Percentiles rank a stretch among this genome's conserved stretches.
Conservation (phyloP, 805 yeast genomes). For the Candida methanosorbosa region DNA sequence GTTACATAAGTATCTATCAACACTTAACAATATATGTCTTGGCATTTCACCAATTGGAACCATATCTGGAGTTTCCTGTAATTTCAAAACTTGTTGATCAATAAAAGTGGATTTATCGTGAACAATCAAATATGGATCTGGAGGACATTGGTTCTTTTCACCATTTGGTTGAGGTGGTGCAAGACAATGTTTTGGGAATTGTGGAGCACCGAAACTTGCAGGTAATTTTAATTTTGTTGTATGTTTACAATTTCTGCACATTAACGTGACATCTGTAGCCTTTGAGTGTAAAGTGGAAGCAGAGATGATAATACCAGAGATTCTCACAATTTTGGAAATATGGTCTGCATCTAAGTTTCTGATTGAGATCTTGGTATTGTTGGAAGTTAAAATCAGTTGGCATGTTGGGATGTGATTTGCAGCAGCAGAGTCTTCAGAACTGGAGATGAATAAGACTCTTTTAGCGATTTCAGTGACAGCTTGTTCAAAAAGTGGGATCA, state of each 20-base stretch:
- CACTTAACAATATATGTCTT: slow-evolving; percentile 77
- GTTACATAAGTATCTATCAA: slow-evolving; percentile 85
- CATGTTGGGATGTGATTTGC: slow-evolving; percentile 75
- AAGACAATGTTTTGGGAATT: slow-evolving; percentile 60
- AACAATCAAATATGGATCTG: slow-evolving; percentile 86
- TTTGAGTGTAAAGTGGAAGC: slow-evolving; percentile 84
- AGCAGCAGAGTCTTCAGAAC: slow-evolving; percentile 35
- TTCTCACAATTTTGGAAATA: slow-evolving; percentile 80
- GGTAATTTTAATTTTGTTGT: slow-evolving; percentile 54
- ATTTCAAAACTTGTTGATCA: slow-evolving; percentile 88
- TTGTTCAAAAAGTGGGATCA: slow-evolving; percentile 76
- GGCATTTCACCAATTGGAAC: slow-evolving; percentile 99
- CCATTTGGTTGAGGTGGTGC: slow-evolving; percentile 44
- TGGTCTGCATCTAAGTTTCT: slow-evolving; percentile 81
- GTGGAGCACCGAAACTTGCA: slow-evolving; percentile 64
- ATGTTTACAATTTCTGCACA: slow-evolving; percentile 85
- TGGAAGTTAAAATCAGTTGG: slow-evolving; percentile 70
- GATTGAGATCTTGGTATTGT: slow-evolving; percentile 62
- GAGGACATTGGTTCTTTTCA: slow-evolving; percentile 61
- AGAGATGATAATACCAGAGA: slow-evolving; percentile 89
- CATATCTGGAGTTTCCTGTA: slow-evolving; percentile 83
- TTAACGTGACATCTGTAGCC: slow-evolving; percentile 73
- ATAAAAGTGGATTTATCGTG: slow-evolving; percentile 92
- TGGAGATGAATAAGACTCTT: slow-evolving; percentile 47
- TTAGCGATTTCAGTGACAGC: slow-evolving; percentile 84